Evolutionary conservation across 73 alveolate species (phyloP).

Genomic region (Paramecium caudatum): DNA sequence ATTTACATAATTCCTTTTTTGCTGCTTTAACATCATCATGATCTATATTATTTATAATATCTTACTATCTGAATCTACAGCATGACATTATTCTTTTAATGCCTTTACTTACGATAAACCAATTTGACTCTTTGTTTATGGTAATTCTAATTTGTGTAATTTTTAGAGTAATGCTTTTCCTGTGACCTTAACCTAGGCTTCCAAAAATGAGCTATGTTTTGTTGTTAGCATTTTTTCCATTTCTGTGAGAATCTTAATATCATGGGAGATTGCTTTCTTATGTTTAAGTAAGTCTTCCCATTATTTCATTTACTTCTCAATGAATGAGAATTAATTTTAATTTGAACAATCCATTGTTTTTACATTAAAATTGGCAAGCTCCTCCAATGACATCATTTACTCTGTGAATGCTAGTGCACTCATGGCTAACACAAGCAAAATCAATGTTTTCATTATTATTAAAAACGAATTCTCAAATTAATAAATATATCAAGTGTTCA

Average conservation of each 20-base stretch:
- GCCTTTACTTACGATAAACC: conserved; percentile 2
- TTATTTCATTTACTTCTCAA: not conserved
- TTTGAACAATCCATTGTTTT: conserved; percentile 40
- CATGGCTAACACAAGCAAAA: not conserved
- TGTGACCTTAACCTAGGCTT: not conserved
- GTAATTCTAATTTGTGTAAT: conserved; percentile 22
- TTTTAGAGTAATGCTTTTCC: not conserved
- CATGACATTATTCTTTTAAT: conserved; percentile 36
- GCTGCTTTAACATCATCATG: conserved; percentile 26
- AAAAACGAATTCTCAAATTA: conserved; percentile 15
- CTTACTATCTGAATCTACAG: conserved; percentile 25
- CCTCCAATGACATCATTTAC: conserved; percentile 64
- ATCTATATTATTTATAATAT: not conserved
- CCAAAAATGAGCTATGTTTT: conserved; percentile 30
- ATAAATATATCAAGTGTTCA: no score
- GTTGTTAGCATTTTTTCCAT: conserved; percentile 30
- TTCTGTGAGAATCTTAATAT: not conserved
- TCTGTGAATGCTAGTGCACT: conserved; percentile 44
- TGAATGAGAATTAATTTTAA: not conserved
- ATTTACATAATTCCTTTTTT: conserved; percentile 32
- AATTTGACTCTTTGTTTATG: conserved; percentile 16
- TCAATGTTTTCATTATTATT: conserved; percentile 7
- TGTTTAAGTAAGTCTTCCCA: conserved; percentile 51
- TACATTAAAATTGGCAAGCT: conserved; percentile 2
- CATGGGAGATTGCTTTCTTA: conserved; percentile 21